Evolutionary conservation across 805 yeast species (phyloP), one percentile per base, ranked within the genome.

Genomic region (Kodamaea restingae): DNA sequence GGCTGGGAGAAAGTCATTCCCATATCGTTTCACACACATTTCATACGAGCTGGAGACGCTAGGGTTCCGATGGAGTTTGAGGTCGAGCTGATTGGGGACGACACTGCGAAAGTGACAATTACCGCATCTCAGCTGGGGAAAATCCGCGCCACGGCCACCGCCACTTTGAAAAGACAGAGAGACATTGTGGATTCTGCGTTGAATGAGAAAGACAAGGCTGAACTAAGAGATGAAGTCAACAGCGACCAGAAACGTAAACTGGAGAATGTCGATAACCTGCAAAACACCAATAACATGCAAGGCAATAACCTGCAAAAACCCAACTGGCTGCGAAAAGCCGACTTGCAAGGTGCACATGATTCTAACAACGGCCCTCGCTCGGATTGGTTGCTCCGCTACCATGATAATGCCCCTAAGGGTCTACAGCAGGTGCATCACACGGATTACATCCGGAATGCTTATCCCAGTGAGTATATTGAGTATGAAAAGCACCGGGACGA

Each of bases 1-100:
- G 47, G 47, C 25, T 42, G 44, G 17, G 39, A 37, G 12, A 43
- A 40, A 5, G 56, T 50, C 22, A 65, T 77, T 4, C 88, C 88
- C 1, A 70, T 74, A 24, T 74, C 86, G 8, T 60, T 80, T 40
- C 88, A 82, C 52, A 70, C 80, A 12, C 79, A 76, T 54, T 83
- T 83, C 50, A 54, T 83, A 6, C 57, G 62, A 11, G 76, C 81
- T 1, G 88, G 84, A 0, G 60, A 67, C 29, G 66, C 73, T 0
- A 48, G 50, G 1, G 44, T 59, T 1, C 73, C 75, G 12, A 71
- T 80, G 48, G 60, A 60, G 7, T 84, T 80, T 55, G 61, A 69
- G 25, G 88, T 84, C 5, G 59, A 56, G 14, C 66, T 65, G 31
- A 52, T 81, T 17, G 74, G 75, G 30, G 82, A 81, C 7, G 73